Percentiles rank a stretch among this genome's conserved stretches.
Conservation (phyloP, 2,329 filamentous ascomycete genomes). For the Hymenoscyphus albidus region DNA sequence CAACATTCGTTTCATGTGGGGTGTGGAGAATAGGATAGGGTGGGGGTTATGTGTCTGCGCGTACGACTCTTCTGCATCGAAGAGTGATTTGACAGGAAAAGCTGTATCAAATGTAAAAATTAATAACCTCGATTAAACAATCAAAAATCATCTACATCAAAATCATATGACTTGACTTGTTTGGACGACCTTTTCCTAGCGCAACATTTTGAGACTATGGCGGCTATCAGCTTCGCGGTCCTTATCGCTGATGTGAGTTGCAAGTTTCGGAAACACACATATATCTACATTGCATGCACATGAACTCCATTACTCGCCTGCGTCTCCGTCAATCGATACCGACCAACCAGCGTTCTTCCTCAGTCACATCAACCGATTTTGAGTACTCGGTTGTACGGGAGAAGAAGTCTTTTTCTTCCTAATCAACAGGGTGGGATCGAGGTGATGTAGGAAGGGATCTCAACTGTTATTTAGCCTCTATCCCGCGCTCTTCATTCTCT, state of each 20-base stretch:
- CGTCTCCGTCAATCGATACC: neutral
- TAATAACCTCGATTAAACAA: constrained; percentile 1
- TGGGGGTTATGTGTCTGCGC: neutral
- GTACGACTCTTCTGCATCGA: constrained; percentile 1
- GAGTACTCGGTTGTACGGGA: constrained; percentile 1
- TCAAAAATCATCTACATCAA: neutral
- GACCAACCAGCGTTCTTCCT: neutral
- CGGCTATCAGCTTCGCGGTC: neutral
- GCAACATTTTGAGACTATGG: neutral
- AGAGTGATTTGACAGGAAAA: neutral
- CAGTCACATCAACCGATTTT: constrained; percentile 1
- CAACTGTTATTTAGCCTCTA: constrained; percentile 7
- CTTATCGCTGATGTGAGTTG: neutral
- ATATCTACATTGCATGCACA: neutral
- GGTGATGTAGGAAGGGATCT: neutral
- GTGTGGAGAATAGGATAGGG: neutral
- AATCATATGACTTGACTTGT: neutral
- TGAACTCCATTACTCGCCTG: neutral
- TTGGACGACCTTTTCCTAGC: neutral
- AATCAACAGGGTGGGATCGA: neutral
- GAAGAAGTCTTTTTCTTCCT: neutral
- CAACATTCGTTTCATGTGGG: neutral
- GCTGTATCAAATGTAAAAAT: constrained; percentile 5
- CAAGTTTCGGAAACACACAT: neutral
- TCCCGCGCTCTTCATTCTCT: constrained; percentile 6